These are phyloP conservation scores for Verticillium isaacii DNA, from an alignment of 2,329 filamentous ascomycete species.

Conservation along the genomic window DNA sequence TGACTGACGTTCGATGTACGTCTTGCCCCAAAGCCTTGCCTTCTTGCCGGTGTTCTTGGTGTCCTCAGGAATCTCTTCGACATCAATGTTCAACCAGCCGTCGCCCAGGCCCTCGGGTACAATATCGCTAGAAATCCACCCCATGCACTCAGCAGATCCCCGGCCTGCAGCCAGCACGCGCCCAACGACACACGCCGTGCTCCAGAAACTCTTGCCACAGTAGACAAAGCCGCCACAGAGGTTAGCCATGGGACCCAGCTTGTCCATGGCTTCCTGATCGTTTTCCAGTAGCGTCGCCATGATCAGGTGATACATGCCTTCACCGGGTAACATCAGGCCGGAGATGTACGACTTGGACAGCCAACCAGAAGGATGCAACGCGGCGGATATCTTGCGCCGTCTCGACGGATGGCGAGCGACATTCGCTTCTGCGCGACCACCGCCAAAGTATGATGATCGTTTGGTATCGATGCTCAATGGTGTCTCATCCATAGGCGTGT, in stretches of 20 bases:
- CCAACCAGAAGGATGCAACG: constrained; percentile 58
- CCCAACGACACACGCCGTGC: constrained; percentile 60
- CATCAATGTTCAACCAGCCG: constrained; percentile 56
- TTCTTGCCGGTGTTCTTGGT: constrained; percentile 45
- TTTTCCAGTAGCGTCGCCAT: constrained; percentile 64
- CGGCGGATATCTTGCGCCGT: constrained; percentile 50
- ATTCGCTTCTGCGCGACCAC: constrained; percentile 14
- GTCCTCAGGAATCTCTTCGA: constrained; percentile 49
- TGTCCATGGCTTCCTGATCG: constrained; percentile 54
- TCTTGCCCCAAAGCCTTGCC: constrained; percentile 58
- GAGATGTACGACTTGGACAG: constrained; percentile 64
- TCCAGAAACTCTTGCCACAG: constrained; percentile 62
- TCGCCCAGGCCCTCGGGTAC: constrained; percentile 45
- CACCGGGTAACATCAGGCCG: constrained; percentile 60
- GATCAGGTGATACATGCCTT: constrained; percentile 56
- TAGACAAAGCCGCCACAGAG: constrained; percentile 63
- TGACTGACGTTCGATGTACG: constrained; percentile 54
- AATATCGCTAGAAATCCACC: constrained; percentile 61
- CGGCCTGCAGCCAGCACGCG: constrained; percentile 59
- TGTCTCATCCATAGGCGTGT: constrained; percentile 27
- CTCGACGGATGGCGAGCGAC: constrained; percentile 27
- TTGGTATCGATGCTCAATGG: constrained; percentile 28
- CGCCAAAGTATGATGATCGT: constrained; percentile 42
- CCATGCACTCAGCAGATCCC: constrained; percentile 61
- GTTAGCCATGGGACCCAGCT: constrained; percentile 55